Evolutionary conservation across 768 basidiomycete genomes (phyloP), one percentile per base, ranked within the genome.

Genomic region (Leccinum boreale): DNA sequence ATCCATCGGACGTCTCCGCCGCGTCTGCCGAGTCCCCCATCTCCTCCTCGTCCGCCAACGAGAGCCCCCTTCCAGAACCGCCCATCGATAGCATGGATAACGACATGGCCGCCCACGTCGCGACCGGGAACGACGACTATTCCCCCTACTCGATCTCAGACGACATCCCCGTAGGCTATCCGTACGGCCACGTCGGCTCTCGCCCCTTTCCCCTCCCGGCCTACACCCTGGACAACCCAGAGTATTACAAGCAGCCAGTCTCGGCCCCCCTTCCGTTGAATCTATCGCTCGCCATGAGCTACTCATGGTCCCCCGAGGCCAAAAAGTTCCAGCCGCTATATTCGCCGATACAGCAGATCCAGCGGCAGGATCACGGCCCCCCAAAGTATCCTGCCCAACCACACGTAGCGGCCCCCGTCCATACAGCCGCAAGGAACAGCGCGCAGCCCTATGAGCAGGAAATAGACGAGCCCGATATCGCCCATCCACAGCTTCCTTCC

Each of bases 21-120:
- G 64, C 75, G 4, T 72, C 72, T 15, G 60, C 71, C 1, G 70
- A 72, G 50, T 78, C 78, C 3, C 77, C 78, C 28, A 69, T 74
- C 55, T 78, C 79, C 7, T 74, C 75, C 5, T 70, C 70, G 12
- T 77, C 77, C 4, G 69, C 69, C 52, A 73, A 74, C 61, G 73
- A 68, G 63, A 77, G 76, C 45, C 78, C 76, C 14, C 67, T 77
- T 19, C 73, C 77, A 0, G 77, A 78, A 14, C 67, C 71, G 5
- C 65, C 66, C 59, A 59, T 75, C 58, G 75, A 77, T 54, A 66
- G 11, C 17, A 72, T 72, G 72, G 71, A 72, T 46, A 55, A 57
- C 54, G 70, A 74, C 59, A 33, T 55, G 3, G 52, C 65, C 0
- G 58, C 72, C 51, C 71, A 65, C 23, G 66, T 66, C 59, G 65